Evolutionary conservation across 1,284 basidiomycete genomes (phyloP), one percentile per base, ranked within the genome.

Genomic region (Ceratorhiza oryzae-sativae): DNA sequence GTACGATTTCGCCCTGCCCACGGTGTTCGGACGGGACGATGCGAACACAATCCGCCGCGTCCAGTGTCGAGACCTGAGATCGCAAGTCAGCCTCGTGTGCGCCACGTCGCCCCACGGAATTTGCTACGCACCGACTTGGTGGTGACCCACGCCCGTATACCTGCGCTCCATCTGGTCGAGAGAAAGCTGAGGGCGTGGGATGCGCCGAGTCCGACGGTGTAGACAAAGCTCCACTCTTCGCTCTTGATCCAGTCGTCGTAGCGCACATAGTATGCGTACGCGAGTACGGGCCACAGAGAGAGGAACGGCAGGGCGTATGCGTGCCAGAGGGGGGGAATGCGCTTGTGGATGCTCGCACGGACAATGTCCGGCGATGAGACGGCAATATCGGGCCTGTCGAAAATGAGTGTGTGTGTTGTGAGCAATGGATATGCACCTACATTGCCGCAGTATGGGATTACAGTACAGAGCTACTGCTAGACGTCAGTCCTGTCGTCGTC

Each of bases 181-280:
- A 99, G 84, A 82, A 96, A 99, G 78, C 92, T 94, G 71, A 99
- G 86, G 0, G 95, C 95, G 81, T 99, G 97, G 1, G 90, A 88
- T 13, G 89, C 90, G 42, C 93, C 90, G 9, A 99, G 87, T 12
- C 88, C 83, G 20, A 97, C 91, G 76, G 92, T 95, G 62, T 91
- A 93, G 58, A 99, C 86, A 79, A 99, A 99, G 0, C 97, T 96
- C 93, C 93, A 97, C 79, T 96, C 93, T 80, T 97, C 96, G 76
- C 93, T 95, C 79, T 90, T 86, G 71, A 97, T 82, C 90, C 93
- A 95, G 78, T 94, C 86, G 77, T 97, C 93, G 80, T 98, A 98
- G 79, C 87, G 89, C 79, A 93, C 78, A 77, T 90, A 93, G 84
- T 97, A 98, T 27, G 96, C 90, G 80, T 96, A 97, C 53, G 93